Base-by-base conservation (phyloP, 345 rosid species). In the Pseudoturritis turrita region DNA sequence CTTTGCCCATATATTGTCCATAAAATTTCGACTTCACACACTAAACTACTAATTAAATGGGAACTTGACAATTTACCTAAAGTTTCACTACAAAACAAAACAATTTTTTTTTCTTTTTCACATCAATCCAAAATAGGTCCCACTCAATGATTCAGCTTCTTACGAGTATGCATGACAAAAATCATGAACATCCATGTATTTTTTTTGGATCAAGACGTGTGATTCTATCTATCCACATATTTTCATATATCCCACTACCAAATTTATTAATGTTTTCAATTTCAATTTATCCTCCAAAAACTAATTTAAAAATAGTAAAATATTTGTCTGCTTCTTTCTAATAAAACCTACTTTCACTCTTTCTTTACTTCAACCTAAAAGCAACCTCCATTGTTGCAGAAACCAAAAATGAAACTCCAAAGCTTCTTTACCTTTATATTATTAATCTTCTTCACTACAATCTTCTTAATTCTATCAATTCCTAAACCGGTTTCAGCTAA, bases 201-300 rank as follows among this genome's bases (percentile, higher is more conserved):
- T 4, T 26, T 25, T 22, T 33, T 50, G 10, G 40, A 54, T 63
- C 49, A 54, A 17, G 37, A 73, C 71, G 71, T 73, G 46, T 25
- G 43, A 65, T 65, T 46, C 50, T 55, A 64, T 73, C 77, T 63
- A 72, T 54, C 70, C 70, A 72, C 56, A 23, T 7, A 41, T 62
- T 56, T 14, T 31, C 54, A 52, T 29, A 40, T n/a, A 41, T 14
- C 31, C 23, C 52, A 8, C 61, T 39, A 51, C 44, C 68, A 50
- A 39, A 37, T 2, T 13, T 17, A 25, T 19, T 17, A 2, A 10
- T 18, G 26, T 4, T 26, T 49, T 39, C 43, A 60, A 0, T 39
- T 61, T 28, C 61, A 61, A 0, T 49, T 23, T 65, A 13, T 49
- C 43, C 33, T 58, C 17, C 47, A 70, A 33, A 44, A 45, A 44